These are phyloP conservation scores for Russula virescens DNA, from an alignment of 768 basidiomycete genomes.

Conservation along the genomic window DNA sequence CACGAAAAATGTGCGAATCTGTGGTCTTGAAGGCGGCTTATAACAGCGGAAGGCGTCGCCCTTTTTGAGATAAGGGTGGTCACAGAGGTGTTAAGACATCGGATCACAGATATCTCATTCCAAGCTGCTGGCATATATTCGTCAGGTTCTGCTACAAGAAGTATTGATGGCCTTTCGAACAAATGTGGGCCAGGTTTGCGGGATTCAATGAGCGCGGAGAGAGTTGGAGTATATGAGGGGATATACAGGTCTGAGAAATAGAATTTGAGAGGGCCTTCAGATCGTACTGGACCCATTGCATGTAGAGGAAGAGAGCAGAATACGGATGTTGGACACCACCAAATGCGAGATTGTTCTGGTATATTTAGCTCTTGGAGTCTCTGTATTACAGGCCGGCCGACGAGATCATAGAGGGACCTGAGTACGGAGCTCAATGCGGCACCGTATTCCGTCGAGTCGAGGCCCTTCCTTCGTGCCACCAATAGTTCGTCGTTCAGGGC, in stretches of 20 bases:
- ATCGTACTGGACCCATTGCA: not conserved
- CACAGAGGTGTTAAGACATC: not conserved
- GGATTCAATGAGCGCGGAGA: not conserved
- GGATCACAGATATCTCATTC: not conserved
- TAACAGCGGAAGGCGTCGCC: not conserved
- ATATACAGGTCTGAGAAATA: not conserved
- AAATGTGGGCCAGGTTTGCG: not conserved
- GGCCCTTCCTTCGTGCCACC: not conserved
- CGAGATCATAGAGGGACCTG: not conserved
- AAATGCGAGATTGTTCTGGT: not conserved
- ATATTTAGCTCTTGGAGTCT: not conserved
- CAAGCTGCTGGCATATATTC: not conserved
- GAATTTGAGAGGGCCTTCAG: not conserved
- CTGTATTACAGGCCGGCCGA: not conserved
- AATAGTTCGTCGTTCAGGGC: not conserved
- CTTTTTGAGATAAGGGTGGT: not conserved
- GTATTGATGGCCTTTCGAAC: not conserved
- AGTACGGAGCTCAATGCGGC: not conserved
- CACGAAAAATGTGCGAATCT: not conserved
- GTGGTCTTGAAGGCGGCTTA: not conserved
- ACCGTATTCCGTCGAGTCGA: not conserved
- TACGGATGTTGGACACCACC: not conserved
- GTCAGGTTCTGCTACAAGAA: not conserved
- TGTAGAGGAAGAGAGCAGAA: conserved; percentile 3
- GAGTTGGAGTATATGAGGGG: not conserved